Percentiles rank a stretch among this genome's conserved stretches.
Conservation (phyloP, 768 basidiomycete species). For the Calvatia gigantea region DNA sequence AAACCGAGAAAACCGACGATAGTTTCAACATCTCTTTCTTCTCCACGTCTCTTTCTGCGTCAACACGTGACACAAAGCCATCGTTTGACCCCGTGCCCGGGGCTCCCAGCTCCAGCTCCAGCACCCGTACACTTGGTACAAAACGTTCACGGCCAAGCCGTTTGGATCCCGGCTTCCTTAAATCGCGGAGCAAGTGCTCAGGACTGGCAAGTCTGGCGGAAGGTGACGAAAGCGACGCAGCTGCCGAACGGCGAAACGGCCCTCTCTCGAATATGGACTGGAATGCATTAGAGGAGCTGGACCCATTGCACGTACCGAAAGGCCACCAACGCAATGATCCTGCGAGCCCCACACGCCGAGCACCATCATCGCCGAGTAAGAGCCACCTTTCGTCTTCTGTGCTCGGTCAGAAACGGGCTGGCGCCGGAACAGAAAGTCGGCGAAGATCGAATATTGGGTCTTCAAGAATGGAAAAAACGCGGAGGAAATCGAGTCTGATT, state of each 20-base stretch:
- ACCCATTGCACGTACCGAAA: conserved; percentile 36
- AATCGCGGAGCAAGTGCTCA: conserved; percentile 44
- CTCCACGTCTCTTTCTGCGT: conserved; percentile 37
- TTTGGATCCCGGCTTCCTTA: conserved; percentile 68
- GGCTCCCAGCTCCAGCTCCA: conserved; percentile 22
- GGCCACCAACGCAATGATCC: conserved; percentile 26
- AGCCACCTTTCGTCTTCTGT: conserved; percentile 21
- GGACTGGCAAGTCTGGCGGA: conserved; percentile 61
- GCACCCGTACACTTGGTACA: conserved; percentile 25
- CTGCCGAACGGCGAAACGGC: conserved; percentile 28
- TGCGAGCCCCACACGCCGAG: conserved; percentile 32
- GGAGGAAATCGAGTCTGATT: conserved; percentile 79
- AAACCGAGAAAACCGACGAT: conserved; percentile 80
- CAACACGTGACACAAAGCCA: conserved; percentile 25
- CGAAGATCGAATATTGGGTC: conserved; percentile 75
- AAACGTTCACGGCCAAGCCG: conserved; percentile 62
- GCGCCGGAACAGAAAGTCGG: conserved; percentile 14
- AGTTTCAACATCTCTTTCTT: conserved; percentile 58
- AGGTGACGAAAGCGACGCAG: conserved; percentile 53
- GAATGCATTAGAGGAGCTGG: conserved; percentile 40
- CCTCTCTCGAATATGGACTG: conserved; percentile 69
- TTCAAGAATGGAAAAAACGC: conserved; percentile 66
- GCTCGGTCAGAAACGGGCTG: conserved; percentile 14
- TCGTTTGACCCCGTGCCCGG: conserved; percentile 4
- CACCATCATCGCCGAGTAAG: conserved; percentile 28